These are phyloP conservation scores for Botrytis hyacinthi DNA, from an alignment of 2,329 filamentous ascomycete genomes.

Conservation along the genomic window DNA sequence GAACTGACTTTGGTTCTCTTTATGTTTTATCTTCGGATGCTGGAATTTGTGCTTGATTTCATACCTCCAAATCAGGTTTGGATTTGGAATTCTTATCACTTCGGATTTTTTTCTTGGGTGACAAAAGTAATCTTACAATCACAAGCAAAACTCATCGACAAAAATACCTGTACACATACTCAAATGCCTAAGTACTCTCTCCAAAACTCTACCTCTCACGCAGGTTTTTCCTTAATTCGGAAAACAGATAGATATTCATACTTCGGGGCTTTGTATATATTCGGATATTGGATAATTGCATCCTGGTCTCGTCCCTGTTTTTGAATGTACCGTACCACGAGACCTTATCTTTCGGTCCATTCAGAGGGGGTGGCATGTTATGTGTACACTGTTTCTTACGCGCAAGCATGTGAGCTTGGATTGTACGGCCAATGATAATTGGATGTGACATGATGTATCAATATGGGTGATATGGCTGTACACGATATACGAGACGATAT, in stretches of 20 bases:
- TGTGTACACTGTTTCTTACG: not conserved
- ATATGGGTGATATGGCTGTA: not conserved
- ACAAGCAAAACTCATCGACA: slow-evolving; percentile 5
- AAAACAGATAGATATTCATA: not conserved
- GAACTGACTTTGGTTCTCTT: slow-evolving; percentile 12
- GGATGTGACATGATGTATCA: not conserved
- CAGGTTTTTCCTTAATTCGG: not conserved
- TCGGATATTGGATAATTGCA: slow-evolving; percentile 5
- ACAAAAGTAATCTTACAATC: slow-evolving; percentile 2
- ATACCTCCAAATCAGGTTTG: not conserved
- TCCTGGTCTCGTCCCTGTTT: not conserved
- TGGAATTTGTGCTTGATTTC: not conserved
- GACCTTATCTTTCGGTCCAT: slow-evolving; percentile 6
- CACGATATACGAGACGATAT: not conserved
- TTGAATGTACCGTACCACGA: not conserved
- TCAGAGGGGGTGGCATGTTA: not conserved
- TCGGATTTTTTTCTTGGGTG: not conserved
- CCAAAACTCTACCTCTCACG: not conserved
- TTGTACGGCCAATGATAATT: not conserved
- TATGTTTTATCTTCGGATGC: not conserved
- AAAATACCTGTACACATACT: not conserved
- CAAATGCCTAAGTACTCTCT: not conserved
- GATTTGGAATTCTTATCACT: not conserved
- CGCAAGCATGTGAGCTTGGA: not conserved
- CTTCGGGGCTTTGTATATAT: slow-evolving; percentile 7